Evolutionary conservation across 202 grass and related monocot species (phyloP).

Genomic region (Cymbopogon flexuosus): DNA sequence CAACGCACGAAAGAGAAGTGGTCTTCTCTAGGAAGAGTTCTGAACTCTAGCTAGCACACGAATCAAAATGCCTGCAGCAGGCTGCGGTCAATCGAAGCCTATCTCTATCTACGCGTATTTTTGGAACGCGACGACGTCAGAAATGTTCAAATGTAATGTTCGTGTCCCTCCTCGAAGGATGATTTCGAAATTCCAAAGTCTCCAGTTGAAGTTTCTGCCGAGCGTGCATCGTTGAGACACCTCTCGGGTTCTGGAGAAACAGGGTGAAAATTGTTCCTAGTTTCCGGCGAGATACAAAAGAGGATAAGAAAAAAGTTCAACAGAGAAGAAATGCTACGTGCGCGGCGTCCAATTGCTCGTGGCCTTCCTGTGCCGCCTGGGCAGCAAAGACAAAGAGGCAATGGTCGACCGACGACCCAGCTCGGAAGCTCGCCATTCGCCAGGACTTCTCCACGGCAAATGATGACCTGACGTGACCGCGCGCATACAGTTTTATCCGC

Average conservation of each 20-base stretch:
- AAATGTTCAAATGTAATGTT: neutral
- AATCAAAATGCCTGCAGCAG: neutral
- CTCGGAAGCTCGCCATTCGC: neutral
- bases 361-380: neutral
- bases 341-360: neutral
- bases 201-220: neutral
- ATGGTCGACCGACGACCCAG: neutral
- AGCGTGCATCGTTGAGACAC: neutral
- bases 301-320: neutral
- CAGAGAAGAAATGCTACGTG: neutral
- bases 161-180: neutral
- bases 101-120: neutral
- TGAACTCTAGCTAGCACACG: neutral
- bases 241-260: neutral
- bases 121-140: neutral
- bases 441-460: neutral
- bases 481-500: neutral
- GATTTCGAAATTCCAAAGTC: neutral
- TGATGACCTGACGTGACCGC: constrained; percentile 13
- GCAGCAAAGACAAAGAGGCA: neutral
- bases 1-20: constrained; percentile 1
- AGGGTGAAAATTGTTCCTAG: neutral
- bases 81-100: neutral
- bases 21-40: neutral
- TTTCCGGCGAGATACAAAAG: neutral